Base-by-base conservation (phyloP, 177 flowering plant genomes). In the Telopea speciosissima region DNA sequence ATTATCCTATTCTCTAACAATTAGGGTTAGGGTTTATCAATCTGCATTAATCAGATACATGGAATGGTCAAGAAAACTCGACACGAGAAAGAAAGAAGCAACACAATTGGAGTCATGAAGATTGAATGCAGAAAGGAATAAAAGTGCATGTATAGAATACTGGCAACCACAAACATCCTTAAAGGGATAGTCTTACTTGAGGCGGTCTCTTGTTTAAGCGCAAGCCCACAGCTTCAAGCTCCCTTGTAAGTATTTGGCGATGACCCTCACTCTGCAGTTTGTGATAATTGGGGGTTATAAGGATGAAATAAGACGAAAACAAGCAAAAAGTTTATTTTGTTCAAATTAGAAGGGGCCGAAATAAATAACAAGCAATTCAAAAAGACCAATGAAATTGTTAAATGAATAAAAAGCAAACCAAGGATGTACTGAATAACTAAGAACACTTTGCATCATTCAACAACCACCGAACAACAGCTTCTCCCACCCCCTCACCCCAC, bases 141-240 rank as follows among this genome's bases (percentile, higher is more conserved):
- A 11, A 16, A 45, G 54, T 17, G 12, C 2, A 0, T 2, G 8
- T 45, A 9, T 45, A 45, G 19, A 13, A 2, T 56, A 52, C 8
- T 31, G 54, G 28, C 7, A 63, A 25, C 24, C 45, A 63, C 14
- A 59, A 24, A 26, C 25, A 59, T 16, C 17, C 25, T 24, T 60
- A 40, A 74, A 45, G 69, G 19, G 24, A 62, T 17, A 28, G 75
- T 58, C 80, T 83, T 83, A 90, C 99, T 65, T 93, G 99, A 81
- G 99, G 99, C 22, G 97, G 99, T 77, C 81, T 89, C 80, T 93
- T 93, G 82, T 96, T 96, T 62, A 93, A 80, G 54, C 97, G 98
- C 87, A 96, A 79, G 70, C 99, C 99, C 73, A 96, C 99, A 73
- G 99, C 99, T 86, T 96, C 99, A 81, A 93, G 82, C 81, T 96